Percentiles rank a stretch among this genome's conserved stretches.
phyloP scores from a whole-genome alignment of 306 rosid species.

The Quercus berberidifolia region DNA sequence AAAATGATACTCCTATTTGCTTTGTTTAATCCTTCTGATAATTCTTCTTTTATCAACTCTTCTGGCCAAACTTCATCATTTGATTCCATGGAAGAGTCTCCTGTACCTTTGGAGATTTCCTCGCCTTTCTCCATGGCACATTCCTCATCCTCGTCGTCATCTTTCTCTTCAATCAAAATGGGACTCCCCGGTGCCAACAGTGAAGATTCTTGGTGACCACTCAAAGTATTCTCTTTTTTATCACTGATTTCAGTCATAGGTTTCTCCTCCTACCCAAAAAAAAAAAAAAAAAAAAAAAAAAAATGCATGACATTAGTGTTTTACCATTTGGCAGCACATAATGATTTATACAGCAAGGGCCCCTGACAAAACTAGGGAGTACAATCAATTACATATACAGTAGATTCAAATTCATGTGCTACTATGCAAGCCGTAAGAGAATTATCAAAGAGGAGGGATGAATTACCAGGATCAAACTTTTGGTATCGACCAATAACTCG shows the following conservation, averaged over 20 bases:
- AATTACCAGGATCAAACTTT: conserved; percentile 28
- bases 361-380: background rate
- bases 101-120: conserved; percentile 25
- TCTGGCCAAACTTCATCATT: conserved; percentile 29
- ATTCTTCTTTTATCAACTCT: conserved; percentile 10
- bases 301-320: background rate
- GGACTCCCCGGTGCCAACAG: background rate
- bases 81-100: conserved; percentile 23
- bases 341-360: background rate
- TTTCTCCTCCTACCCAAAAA: conserved; percentile 37
- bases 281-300: background rate
- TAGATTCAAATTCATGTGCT: background rate
- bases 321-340: background rate
- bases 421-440: background rate
- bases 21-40: conserved; percentile 15
- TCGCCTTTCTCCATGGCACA: conserved; percentile 8
- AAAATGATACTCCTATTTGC: background rate
- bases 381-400: background rate
- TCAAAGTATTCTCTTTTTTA: background rate
- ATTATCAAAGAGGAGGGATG: background rate
- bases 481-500: conserved; percentile 3
- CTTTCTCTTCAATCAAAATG: background rate
- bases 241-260: conserved; percentile 1
- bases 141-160: conserved; percentile 1
- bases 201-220: conserved; percentile 21